These are phyloP conservation scores for Boletus sensibilis DNA, from an alignment of 768 basidiomycete genomes.

Conservation along the genomic window DNA sequence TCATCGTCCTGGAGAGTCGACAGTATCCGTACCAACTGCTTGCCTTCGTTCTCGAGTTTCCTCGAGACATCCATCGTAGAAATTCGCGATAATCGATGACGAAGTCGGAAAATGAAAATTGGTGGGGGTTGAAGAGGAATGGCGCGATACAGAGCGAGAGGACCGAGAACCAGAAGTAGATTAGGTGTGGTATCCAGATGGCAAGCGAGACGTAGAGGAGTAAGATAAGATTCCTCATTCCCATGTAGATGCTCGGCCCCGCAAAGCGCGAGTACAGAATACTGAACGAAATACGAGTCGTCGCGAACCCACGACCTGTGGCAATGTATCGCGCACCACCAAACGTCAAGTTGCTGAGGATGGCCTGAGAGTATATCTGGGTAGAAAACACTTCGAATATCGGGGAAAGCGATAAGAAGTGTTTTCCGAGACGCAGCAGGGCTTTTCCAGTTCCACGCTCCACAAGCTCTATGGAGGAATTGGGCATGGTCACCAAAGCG, in stretches of 20 bases:
- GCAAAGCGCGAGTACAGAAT: conserved; percentile 99
- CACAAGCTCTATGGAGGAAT: conserved; percentile 66
- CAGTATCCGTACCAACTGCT: conserved; percentile 99
- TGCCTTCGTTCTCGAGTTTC: conserved; percentile 93
- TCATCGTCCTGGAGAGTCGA: conserved; percentile 93
- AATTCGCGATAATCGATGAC: conserved; percentile 99
- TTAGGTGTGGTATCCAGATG: conserved; percentile 91
- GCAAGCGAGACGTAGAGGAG: conserved; percentile 89
- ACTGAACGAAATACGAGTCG: conserved; percentile 91
- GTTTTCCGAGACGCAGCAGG: conserved; percentile 89
- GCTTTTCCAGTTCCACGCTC: conserved; percentile 97
- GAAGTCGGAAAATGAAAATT: conserved; percentile 96
- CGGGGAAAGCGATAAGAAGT: conserved; percentile 95
- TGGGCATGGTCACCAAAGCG: conserved; percentile 1
- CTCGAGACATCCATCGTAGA: conserved; percentile 98
- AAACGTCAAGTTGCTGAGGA: conserved; percentile 94
- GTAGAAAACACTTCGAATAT: conserved; percentile 99
- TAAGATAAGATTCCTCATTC: conserved; percentile 89
- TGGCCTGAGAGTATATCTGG: conserved; percentile 96
- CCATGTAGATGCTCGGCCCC: conserved; percentile 99
- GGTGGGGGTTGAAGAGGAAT: conserved; percentile 99
- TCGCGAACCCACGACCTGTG: conserved; percentile 98
- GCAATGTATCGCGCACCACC: conserved; percentile 99
- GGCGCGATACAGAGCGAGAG: conserved; percentile 93
- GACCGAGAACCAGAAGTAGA: conserved; percentile 99